These are phyloP conservation scores for Coleophoma eucalyptorum DNA, from an alignment of 2,329 filamentous ascomycete species.

Conservation along the genomic window DNA sequence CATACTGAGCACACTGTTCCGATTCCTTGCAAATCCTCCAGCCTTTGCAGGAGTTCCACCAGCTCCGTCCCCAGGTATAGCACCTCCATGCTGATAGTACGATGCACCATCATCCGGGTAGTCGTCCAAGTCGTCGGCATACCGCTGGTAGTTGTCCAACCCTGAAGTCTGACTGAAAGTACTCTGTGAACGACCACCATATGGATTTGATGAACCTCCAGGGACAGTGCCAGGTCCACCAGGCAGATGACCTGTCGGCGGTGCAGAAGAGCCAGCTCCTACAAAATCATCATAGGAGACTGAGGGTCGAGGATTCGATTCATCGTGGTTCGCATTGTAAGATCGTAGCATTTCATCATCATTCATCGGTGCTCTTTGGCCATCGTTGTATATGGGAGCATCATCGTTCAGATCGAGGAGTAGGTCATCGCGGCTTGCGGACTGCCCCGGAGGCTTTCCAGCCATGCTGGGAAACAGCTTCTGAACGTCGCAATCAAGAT, in stretches of 20 bases:
- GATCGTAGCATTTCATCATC: conserved; percentile 77
- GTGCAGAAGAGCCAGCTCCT: conserved; percentile 55
- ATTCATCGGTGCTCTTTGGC: conserved; percentile 72
- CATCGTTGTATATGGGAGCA: conserved; percentile 68
- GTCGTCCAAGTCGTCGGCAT: conserved; percentile 85
- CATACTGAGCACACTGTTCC: conserved; percentile 84
- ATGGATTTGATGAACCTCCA: conserved; percentile 15
- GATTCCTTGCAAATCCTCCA: conserved; percentile 60
- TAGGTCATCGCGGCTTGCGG: conserved; percentile 50
- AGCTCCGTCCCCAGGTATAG: conserved; percentile 52
- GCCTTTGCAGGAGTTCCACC: conserved; percentile 27
- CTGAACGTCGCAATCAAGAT: conserved; percentile 19
- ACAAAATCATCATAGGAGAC: conserved; percentile 95
- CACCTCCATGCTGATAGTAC: conserved; percentile 74
- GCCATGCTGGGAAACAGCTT: conserved; percentile 48
- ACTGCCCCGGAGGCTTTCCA: conserved; percentile 50
- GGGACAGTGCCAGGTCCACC: conserved; percentile 25
- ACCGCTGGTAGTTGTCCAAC: conserved; percentile 83
- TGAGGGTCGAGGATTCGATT: conserved; percentile 69
- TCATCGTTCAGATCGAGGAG: conserved; percentile 73
- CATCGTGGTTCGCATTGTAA: conserved; percentile 60
- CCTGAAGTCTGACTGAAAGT: conserved; percentile 69
- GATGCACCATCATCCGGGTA: conserved; percentile 74
- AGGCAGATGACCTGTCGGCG: conserved; percentile 35
- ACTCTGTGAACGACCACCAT: conserved; percentile 14